Evolutionary conservation across 768 basidiomycete species (phyloP).

Genomic region (Zangia roseola): DNA sequence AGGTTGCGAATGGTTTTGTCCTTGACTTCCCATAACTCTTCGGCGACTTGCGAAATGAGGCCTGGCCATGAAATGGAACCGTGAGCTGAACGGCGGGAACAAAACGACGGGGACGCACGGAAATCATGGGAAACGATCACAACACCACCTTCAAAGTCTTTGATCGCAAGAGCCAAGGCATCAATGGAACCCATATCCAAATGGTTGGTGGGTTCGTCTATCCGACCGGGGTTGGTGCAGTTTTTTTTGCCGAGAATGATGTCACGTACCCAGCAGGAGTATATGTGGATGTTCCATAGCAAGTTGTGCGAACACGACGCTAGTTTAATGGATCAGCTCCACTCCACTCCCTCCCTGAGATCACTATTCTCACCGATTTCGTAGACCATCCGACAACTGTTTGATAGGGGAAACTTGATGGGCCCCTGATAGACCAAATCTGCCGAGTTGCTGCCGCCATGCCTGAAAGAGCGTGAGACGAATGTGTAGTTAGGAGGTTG

Average conservation of each 20-base stretch:
- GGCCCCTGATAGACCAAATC: slow-evolving; percentile 91
- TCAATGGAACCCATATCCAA: slow-evolving; percentile 98
- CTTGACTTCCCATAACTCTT: slow-evolving; percentile 99
- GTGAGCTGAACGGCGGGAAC: slow-evolving; percentile 7
- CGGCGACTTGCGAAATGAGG: slow-evolving; percentile 95
- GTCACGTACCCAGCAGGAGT: slow-evolving; percentile 68
- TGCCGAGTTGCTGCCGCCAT: slow-evolving; percentile 92
- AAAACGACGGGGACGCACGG: slow-evolving; percentile 54
- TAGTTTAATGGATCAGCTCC: slow-evolving; percentile 29
- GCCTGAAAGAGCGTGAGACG: slow-evolving; percentile 47
- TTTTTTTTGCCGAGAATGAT: slow-evolving; percentile 6
- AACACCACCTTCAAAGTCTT: slow-evolving; percentile 95
- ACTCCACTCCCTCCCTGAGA: slow-evolving; percentile 4
- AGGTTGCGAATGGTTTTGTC: slow-evolving; percentile 91
- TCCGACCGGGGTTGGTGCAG: slow-evolving; percentile 8
- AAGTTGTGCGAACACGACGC: slow-evolving; percentile 94
- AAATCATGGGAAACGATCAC: slow-evolving; percentile 99
- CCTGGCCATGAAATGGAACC: slow-evolving; percentile 42
- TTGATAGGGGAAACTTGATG: slow-evolving; percentile 95
- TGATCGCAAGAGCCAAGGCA: slow-evolving; percentile 92
- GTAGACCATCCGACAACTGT: slow-evolving; percentile 92
- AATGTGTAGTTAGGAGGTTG: slow-evolving; percentile 5
- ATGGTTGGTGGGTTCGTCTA: slow-evolving; percentile 95
- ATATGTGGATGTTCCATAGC: slow-evolving; percentile 98
- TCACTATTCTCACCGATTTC: slow-evolving; percentile 70